These are phyloP conservation scores for Rhizophora mangle DNA, from an alignment of 345 rosid genomes.

Conservation along the genomic window DNA sequence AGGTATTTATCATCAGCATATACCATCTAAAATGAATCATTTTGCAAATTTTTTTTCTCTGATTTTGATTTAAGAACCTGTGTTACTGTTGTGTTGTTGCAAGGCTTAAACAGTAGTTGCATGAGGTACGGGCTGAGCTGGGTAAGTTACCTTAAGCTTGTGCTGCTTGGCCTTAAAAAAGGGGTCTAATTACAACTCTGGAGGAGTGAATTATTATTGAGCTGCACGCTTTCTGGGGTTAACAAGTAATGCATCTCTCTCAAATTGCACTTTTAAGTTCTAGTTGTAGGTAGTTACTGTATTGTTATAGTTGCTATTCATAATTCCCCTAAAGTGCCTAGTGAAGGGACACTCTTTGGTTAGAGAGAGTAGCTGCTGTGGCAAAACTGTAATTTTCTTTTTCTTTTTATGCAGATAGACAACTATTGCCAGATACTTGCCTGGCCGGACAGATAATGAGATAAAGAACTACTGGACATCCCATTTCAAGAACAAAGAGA, in stretches of 20 bases:
- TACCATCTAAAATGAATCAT: too few relatives aligned
- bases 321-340: too few relatives aligned
- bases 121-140: neutral
- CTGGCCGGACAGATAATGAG: neutral
- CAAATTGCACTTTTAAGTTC: neutral
- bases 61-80: too few relatives aligned
- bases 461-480: neutral
- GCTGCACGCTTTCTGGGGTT: too few relatives aligned
- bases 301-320: too few relatives aligned
- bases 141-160: neutral
- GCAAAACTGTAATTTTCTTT: neutral
- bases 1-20: neutral
- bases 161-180: neutral
- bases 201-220: too few relatives aligned
- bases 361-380: neutral
- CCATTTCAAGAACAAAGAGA: neutral
- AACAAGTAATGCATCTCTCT: neutral
- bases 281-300: too few relatives aligned
- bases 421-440: neutral
- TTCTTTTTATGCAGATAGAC: neutral
- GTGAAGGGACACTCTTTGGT: neutral
- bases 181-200: neutral
- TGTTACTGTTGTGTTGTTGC: too few relatives aligned
- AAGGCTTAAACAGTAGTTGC: too few relatives aligned
- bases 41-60: too few relatives aligned